phyloP scores from a whole-genome alignment of 2,329 filamentous ascomycete species.

The Microdochium paspali region DNA sequence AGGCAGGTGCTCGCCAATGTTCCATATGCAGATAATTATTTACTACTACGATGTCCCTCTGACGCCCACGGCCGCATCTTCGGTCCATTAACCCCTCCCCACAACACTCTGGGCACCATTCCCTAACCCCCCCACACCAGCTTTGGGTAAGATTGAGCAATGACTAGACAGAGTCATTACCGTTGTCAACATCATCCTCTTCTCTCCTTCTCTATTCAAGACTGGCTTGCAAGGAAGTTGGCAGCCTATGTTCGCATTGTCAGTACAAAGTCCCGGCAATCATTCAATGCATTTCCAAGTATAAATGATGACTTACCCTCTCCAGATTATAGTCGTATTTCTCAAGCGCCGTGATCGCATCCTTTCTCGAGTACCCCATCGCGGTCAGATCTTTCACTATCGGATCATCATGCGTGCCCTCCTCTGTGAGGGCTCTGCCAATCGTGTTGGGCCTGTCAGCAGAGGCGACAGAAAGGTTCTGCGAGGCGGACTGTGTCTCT shows the following conservation, averaged over 20 bases:
- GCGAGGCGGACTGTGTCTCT: constrained; percentile 12
- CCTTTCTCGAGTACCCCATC: constrained; percentile 75
- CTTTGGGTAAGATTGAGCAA: too few relatives aligned
- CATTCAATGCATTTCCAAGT: neutral
- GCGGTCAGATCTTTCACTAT: constrained; percentile 81
- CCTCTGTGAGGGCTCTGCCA: constrained; percentile 62
- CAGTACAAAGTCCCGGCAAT: neutral
- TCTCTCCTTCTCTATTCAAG: constrained; percentile 19
- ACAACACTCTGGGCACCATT: too few relatives aligned
- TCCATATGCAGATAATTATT: too few relatives aligned
- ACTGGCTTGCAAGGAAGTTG: constrained; percentile 46
- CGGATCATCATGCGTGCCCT: constrained; percentile 79
- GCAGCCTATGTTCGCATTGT: constrained; percentile 33
- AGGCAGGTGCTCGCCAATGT: too few relatives aligned
- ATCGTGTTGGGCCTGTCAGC: constrained; percentile 16
- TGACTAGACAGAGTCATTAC: too few relatives aligned
- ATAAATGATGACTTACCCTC: constrained; percentile 52
- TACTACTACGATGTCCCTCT: too few relatives aligned
- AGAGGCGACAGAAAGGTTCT: constrained; percentile 12
- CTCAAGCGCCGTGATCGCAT: constrained; percentile 74
- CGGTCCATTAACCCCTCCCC: too few relatives aligned
- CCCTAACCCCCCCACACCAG: too few relatives aligned
- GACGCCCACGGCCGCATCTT: too few relatives aligned
- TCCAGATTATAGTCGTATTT: constrained; percentile 95
- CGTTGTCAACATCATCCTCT: too few relatives aligned